Percentiles rank a stretch among this genome's conserved stretches.
Conservation (phyloP, 768 basidiomycete species). For the Suillus paluster region DNA sequence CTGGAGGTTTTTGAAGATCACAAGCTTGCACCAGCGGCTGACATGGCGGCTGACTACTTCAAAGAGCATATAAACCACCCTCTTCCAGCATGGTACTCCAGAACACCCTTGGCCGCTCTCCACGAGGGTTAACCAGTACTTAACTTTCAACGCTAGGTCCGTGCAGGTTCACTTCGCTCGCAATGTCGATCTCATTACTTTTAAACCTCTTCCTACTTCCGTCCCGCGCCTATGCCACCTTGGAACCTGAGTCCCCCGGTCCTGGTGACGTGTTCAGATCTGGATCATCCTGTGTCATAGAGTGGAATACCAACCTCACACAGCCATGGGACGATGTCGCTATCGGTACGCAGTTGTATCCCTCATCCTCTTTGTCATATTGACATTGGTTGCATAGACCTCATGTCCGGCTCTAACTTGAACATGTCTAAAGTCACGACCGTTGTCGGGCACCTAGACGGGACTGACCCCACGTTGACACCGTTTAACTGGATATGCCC, state of each 20-base stretch:
- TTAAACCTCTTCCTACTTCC: slow-evolving; percentile 13
- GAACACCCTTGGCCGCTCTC: neutral
- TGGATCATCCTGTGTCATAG: slow-evolving; percentile 38
- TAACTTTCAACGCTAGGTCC: neutral
- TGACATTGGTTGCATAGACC: slow-evolving; percentile 21
- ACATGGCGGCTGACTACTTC: slow-evolving; percentile 10
- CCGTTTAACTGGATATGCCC: slow-evolving; percentile 44
- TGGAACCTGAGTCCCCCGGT: slow-evolving; percentile 42
- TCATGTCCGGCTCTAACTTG: slow-evolving; percentile 45
- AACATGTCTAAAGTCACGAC: slow-evolving; percentile 38
- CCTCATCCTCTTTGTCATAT: neutral
- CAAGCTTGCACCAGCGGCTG: slow-evolving; percentile 9
- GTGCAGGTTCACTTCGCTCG: neutral
- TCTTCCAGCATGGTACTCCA: neutral
- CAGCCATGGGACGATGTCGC: slow-evolving; percentile 41
- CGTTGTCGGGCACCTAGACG: slow-evolving; percentile 36
- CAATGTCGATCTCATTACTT: slow-evolving; percentile 12
- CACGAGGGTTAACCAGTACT: neutral
- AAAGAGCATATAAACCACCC: neutral
- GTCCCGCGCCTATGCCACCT: slow-evolving; percentile 17
- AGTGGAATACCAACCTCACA: slow-evolving; percentile 36
- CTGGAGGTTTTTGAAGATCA: neutral
- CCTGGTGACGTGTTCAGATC: slow-evolving; percentile 40
- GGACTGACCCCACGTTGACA: slow-evolving; percentile 36
- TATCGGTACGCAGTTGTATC: slow-evolving; percentile 33